Conservation (phyloP, 2,329 filamentous ascomycete species). For the Colletotrichum tabaci region DNA sequence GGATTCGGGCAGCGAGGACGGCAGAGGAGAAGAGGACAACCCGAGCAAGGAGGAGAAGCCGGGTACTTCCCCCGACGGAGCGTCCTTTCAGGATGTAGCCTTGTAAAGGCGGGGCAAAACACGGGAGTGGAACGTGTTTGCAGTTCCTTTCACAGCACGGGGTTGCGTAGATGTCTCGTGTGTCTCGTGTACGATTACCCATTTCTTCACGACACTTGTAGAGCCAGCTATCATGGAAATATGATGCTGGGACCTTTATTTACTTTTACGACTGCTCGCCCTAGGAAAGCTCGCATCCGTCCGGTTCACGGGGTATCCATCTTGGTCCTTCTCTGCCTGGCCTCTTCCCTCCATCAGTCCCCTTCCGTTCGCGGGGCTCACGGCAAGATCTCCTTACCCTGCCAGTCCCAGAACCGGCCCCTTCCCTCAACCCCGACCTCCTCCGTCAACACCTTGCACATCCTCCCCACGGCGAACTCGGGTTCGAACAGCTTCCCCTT, state of each 20-base stretch:
- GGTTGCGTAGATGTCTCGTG: slow-evolving; percentile 35
- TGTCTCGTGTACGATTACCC: slow-evolving; percentile 32
- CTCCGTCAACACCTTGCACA: slow-evolving; percentile 71
- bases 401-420: slow-evolving; percentile 80
- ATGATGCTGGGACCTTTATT: background rate
- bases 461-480: slow-evolving; percentile 75
- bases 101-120: slow-evolving; percentile 56
- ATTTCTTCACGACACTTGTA: slow-evolving; percentile 30
- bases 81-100: slow-evolving; percentile 76
- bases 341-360: background rate
- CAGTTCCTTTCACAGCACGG: slow-evolving; percentile 31
- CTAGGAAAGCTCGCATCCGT: background rate
- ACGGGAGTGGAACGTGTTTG: background rate
- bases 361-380: slow-evolving; percentile 51
- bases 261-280: background rate
- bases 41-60: slow-evolving; percentile 54
- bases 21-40: slow-evolving; percentile 52
- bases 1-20: slow-evolving; percentile 45
- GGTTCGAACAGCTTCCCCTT: slow-evolving; percentile 75
- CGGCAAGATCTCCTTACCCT: slow-evolving; percentile 73
- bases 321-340: too few relatives aligned
- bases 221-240: slow-evolving; percentile 19
- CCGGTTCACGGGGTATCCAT: background rate
- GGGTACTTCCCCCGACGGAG: slow-evolving; percentile 66
- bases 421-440: slow-evolving; percentile 66